Percentiles rank a stretch among this genome's conserved stretches.
These are phyloP conservation scores for Musa itinerans DNA, from an alignment of 176 grass and related monocot species.

Conservation along the genomic window DNA sequence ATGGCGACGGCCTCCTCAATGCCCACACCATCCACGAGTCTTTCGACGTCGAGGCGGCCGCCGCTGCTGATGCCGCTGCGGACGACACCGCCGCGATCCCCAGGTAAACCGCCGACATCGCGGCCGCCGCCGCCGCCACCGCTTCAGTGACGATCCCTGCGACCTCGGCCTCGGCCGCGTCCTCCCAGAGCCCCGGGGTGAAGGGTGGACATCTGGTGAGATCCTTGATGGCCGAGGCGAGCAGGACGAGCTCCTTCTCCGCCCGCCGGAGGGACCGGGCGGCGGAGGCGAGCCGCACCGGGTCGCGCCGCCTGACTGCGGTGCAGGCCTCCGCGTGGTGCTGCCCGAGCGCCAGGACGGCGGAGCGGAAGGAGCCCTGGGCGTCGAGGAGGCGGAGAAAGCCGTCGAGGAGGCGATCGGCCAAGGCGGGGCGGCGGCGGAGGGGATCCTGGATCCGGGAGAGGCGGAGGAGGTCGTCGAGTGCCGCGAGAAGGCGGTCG, in stretches of 20 bases:
- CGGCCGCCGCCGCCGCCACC: background rate
- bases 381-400: constrained; percentile 68
- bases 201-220: constrained; percentile 4
- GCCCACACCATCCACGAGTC: background rate
- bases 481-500: constrained; percentile 34
- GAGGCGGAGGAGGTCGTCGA: constrained; percentile 40
- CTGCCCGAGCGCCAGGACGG: constrained; percentile 41
- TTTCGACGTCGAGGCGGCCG: background rate
- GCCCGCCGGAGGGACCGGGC: constrained; percentile 23
- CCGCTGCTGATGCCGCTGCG: background rate
- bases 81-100: background rate
- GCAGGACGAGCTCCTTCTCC: constrained; percentile 41
- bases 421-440: background rate
- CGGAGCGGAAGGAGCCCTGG: constrained; percentile 44
- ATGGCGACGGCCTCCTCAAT: background rate
- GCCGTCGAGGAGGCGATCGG: constrained; percentile 48
- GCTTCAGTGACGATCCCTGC: background rate
- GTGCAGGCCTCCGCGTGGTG: constrained; percentile 33
- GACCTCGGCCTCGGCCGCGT: constrained; percentile 39
- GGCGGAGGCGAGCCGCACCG: constrained; percentile 19
- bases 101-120: background rate
- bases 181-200: background rate
- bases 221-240: constrained; percentile 9
- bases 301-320: constrained; percentile 39
- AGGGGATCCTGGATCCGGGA: constrained; percentile 36